Base-by-base conservation (phyloP, 371 early-diverging fungal species). In the Syncephalastrum monosporum region DNA sequence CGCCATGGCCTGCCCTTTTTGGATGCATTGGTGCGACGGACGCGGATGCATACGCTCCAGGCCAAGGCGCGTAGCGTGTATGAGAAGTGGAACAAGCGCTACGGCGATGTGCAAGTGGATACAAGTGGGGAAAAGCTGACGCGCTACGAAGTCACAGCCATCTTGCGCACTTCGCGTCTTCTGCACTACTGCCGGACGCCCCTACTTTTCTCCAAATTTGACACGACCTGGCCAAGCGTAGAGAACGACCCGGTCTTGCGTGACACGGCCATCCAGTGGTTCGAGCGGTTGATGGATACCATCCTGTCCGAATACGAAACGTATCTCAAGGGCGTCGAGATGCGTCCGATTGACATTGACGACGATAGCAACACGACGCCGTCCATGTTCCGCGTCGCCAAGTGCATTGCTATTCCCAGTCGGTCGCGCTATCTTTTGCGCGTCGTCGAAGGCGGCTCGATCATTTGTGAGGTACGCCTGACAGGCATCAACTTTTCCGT, bases 401-500 rank as follows among this genome's bases (percentile, higher is more conserved):
- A 65, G 23, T 57, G 68, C 4, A 38, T 67, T 19, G 50, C 55
- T 1, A 65, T 71, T 15, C 76, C 79, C 1, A 77, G 80, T 38
- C 81, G 85, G 16, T 75, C 86, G 0, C 76, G 82, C 0, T 91
- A 87, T 62, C 64, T 90, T 43, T 71, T 84, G 42, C 84, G 84
- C 27, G 75, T 80, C 0, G 77, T 88, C 23, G 77, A 76, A 47
- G 83, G 82, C 3, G 90, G 89, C 6, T 84, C 86, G 0, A 79
- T 92, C 42, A 83, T 92, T 64, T 83, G 88, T 27, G 90, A 92
- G 67, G 73, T 91, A 5, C 73, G 89, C 5, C 64, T 91, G 3
- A 87, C 89, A 23, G 81, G 84, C 4, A 74, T 77, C 29, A 88
- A 87, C 72, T 82, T 86, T 1, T 87, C 86, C 42, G 85, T 91